These are phyloP conservation scores for Oryza officinalis DNA, from an alignment of 176 grass and related monocot genomes.

Conservation along the genomic window DNA sequence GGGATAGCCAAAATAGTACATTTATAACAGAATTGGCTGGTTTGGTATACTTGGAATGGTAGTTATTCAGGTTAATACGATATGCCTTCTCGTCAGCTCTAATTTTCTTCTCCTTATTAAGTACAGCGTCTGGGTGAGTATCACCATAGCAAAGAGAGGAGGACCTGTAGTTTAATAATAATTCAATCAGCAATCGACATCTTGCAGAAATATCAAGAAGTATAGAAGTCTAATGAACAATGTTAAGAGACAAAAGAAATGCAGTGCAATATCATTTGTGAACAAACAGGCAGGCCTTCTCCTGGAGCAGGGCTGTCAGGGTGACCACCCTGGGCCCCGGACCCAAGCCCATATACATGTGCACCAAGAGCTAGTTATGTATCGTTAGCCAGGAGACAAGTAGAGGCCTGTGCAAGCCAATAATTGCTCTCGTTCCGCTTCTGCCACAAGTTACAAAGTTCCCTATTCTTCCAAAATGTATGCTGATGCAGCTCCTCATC, in stretches of 20 bases:
- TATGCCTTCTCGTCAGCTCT: conserved; percentile 54
- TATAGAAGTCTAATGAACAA: neutral
- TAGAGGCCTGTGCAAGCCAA: no score
- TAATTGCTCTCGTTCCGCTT: no score
- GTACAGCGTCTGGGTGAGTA: conserved; percentile 72
- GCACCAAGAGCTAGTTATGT: no score
- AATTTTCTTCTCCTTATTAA: conserved; percentile 53
- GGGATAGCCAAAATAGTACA: conserved; percentile 14
- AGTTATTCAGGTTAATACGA: conserved; percentile 60
- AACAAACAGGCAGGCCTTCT: no score
- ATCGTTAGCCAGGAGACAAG: no score
- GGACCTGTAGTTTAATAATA: conserved; percentile 54
- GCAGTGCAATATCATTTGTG: conserved; percentile 6
- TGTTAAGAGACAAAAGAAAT: neutral
- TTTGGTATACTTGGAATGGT: conserved; percentile 64
- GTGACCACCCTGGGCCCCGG: no score
- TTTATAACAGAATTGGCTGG: conserved; percentile 19
- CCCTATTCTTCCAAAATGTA: no score
- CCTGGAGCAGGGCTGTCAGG: no score
- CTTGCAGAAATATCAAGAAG: conserved; percentile 13
- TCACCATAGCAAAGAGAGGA: conserved; percentile 66
- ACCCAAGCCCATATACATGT: no score
- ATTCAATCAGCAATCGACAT: conserved; percentile 22
- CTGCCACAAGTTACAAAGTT: no score
- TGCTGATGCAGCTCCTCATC: no score